Evolutionary conservation across 148 eudicot species (phyloP).

Genomic region (Heliamphora exappendiculata): DNA sequence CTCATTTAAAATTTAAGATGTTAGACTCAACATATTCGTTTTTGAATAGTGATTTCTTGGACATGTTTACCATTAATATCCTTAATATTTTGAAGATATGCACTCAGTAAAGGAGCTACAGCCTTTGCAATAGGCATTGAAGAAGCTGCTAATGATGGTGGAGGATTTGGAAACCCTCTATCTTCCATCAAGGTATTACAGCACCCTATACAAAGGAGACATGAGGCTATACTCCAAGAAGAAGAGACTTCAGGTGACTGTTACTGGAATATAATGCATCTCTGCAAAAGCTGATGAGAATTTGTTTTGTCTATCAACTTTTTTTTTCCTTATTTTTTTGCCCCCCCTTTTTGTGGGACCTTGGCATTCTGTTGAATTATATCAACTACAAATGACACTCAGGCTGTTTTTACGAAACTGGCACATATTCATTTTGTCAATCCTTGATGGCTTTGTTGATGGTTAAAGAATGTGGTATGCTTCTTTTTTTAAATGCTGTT

Average conservation of each 20-base stretch:
- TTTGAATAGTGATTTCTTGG: neutral
- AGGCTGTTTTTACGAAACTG: neutral
- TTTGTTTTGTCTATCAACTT: neutral
- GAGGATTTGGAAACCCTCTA: conserved; percentile 13
- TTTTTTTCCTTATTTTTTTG: neutral
- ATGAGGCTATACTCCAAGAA: conserved; percentile 18
- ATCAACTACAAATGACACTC: neutral
- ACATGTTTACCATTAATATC: conserved; percentile 27
- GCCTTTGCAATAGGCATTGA: conserved; percentile 74
- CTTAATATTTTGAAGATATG: conserved; percentile 64
- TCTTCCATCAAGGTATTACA: conserved; percentile 41
- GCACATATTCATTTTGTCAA: neutral
- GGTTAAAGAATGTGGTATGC: neutral
- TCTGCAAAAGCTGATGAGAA: neutral
- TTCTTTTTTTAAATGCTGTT: neutral
- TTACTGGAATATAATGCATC: neutral
- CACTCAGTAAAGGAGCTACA: conserved; percentile 64
- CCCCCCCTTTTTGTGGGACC: neutral
- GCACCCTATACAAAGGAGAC: conserved; percentile 55
- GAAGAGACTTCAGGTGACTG: conserved; percentile 44
- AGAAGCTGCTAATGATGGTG: conserved; percentile 34
- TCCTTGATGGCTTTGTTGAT: neutral
- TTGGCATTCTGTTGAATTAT: neutral
- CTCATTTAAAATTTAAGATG: too few relatives aligned
- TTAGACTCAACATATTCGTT: too few relatives aligned